phyloP scores from a whole-genome alignment of 306 rosid genomes.

The Cicer arietinum region DNA sequence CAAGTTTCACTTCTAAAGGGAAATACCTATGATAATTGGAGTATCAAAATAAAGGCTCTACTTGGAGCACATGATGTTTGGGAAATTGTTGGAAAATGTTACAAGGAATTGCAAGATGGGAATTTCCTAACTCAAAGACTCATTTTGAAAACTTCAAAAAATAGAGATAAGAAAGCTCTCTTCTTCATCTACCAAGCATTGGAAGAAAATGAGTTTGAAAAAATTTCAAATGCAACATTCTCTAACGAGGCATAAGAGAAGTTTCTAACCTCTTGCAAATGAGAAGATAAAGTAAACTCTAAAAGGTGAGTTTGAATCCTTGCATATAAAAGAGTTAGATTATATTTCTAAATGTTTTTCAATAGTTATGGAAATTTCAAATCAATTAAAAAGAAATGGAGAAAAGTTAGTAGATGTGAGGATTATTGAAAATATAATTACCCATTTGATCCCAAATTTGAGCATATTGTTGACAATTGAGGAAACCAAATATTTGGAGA shows the following conservation, averaged over 20 bases:
- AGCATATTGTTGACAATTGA: not conserved
- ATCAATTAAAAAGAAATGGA: not conserved
- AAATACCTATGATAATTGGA: not conserved
- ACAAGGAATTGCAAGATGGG: not conserved
- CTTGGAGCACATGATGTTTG: not conserved
- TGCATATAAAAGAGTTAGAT: not conserved
- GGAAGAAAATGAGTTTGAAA: not conserved
- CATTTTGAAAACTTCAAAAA: not conserved
- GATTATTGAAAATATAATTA: not conserved
- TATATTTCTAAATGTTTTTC: not conserved
- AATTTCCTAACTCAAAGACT: not conserved
- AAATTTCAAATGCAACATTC: not conserved
- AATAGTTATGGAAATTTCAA: not conserved
- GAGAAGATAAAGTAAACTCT: not conserved
- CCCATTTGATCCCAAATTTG: not conserved
- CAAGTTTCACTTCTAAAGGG: not conserved
- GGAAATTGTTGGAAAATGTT: not conserved
- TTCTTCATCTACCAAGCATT: not conserved
- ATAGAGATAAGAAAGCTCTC: not conserved
- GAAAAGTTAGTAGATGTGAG: not conserved
- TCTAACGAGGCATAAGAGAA: not conserved
- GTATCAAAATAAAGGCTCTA: not conserved
- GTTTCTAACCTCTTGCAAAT: not conserved
- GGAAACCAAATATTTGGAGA: too few relatives aligned
- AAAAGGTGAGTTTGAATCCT: not conserved